A percentile compares a stretch with the other conserved stretches of the same genome.
Conservation (phyloP, 2,329 filamentous ascomycete genomes). For the Gremmenia infestans region DNA sequence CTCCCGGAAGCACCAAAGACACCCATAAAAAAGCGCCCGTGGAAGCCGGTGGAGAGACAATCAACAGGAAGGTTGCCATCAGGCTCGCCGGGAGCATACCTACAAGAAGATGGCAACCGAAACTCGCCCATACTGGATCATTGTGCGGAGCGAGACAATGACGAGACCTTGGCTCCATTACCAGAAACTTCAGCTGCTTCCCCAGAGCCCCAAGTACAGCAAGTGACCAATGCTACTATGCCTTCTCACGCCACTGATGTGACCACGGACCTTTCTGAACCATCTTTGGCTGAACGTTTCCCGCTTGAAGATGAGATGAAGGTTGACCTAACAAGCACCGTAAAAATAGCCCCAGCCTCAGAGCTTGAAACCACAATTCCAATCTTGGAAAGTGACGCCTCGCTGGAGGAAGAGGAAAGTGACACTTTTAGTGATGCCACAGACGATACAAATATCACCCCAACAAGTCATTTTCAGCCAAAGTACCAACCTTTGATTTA, state of each 20-base stretch:
- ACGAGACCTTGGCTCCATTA: neutral
- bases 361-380: neutral
- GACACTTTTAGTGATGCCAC: constrained; percentile 26
- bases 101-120: constrained; percentile 4
- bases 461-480: constrained; percentile 25
- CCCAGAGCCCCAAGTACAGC: neutral
- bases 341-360: neutral
- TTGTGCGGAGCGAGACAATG: neutral
- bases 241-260: neutral
- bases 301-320: neutral
- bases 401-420: constrained; percentile 12
- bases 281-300: neutral
- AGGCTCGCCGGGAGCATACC: constrained; percentile 4
- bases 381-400: neutral
- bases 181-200: neutral
- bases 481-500: constrained; percentile 25
- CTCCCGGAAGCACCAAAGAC: constrained; percentile 64
- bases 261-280: neutral
- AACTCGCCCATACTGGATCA: neutral
- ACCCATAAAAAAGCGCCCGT: constrained; percentile 62
- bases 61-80: constrained; percentile 10
- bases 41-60: constrained; percentile 48
- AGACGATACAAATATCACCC: constrained; percentile 25
- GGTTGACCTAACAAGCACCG: neutral
- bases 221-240: too few relatives aligned